Evolutionary conservation across 2,329 filamentous ascomycete genomes (phyloP).

Genomic region (Fusarium veterinarium): DNA sequence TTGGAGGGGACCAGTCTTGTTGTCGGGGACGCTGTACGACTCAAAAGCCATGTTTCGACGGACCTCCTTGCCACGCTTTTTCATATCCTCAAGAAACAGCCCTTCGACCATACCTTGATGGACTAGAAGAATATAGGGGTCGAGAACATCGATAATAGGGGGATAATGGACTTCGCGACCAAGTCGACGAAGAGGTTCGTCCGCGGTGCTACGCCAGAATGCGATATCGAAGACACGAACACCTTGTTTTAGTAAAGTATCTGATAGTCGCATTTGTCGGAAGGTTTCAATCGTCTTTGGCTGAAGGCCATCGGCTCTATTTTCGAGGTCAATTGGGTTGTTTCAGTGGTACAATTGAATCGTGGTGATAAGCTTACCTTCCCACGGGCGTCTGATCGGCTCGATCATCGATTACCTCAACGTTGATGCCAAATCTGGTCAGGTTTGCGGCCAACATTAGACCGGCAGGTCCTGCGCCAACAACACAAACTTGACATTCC

Average conservation of each 20-base stretch:
- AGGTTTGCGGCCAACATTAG: slow-evolving; percentile 68
- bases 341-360: neutral
- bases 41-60: slow-evolving; percentile 73
- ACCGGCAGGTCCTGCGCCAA: slow-evolving; percentile 67
- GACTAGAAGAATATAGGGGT: slow-evolving; percentile 68
- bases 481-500: slow-evolving; percentile 62
- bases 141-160: slow-evolving; percentile 66
- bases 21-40: slow-evolving; percentile 61
- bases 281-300: slow-evolving; percentile 84
- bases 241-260: slow-evolving; percentile 72
- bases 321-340: slow-evolving; percentile 29
- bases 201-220: slow-evolving; percentile 72
- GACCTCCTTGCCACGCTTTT: slow-evolving; percentile 71
- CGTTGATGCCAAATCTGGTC: slow-evolving; percentile 73
- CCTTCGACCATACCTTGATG: slow-evolving; percentile 83
- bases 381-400: slow-evolving; percentile 75
- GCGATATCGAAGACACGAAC: slow-evolving; percentile 80
- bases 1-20: slow-evolving; percentile 58
- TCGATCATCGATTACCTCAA: slow-evolving; percentile 75
- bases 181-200: slow-evolving; percentile 67
- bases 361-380: slow-evolving; percentile 49
- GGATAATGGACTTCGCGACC: slow-evolving; percentile 78
- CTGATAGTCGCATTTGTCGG: slow-evolving; percentile 78
- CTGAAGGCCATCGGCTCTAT: slow-evolving; percentile 76
- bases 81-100: slow-evolving; percentile 75